phyloP scores from a whole-genome alignment of 345 rosid genomes.

The Limnanthes douglasii region DNA sequence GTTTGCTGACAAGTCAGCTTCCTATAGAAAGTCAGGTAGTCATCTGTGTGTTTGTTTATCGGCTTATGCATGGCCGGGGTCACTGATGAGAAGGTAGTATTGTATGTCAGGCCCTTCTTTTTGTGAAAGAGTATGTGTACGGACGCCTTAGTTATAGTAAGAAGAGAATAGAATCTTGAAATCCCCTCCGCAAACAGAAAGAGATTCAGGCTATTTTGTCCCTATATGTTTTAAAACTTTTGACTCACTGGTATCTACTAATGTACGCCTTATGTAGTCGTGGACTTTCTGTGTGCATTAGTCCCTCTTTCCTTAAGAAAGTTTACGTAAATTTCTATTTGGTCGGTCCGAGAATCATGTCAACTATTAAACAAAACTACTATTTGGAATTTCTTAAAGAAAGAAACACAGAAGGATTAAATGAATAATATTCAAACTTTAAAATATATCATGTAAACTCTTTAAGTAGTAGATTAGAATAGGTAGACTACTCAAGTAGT shows the following conservation, averaged over 20 bases:
- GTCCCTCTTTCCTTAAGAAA: background rate
- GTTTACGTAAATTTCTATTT: too few relatives aligned
- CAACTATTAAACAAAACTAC: too few relatives aligned
- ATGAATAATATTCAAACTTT: too few relatives aligned
- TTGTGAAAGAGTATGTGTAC: background rate
- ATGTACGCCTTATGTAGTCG: background rate
- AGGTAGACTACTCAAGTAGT: too few relatives aligned
- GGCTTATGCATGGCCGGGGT: too few relatives aligned
- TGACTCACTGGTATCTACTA: background rate
- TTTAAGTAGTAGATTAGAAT: too few relatives aligned
- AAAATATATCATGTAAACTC: too few relatives aligned
- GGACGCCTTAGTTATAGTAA: background rate
- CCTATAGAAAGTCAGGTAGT: slow-evolving; percentile 98
- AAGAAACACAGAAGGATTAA: too few relatives aligned
- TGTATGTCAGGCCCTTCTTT: too few relatives aligned
- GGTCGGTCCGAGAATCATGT: too few relatives aligned
- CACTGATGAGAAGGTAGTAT: too few relatives aligned
- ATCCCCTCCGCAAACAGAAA: background rate
- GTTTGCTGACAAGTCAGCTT: slow-evolving; percentile 89
- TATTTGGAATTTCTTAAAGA: too few relatives aligned
- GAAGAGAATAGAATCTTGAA: background rate
- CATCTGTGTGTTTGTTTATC: slow-evolving; percentile 5
- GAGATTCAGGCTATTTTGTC: background rate
- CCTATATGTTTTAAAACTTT: background rate
- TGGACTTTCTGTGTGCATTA: background rate